Percentiles rank a stretch among this genome's conserved stretches.
phyloP scores from a whole-genome alignment of 306 rosid genomes.

The Senna tora region DNA sequence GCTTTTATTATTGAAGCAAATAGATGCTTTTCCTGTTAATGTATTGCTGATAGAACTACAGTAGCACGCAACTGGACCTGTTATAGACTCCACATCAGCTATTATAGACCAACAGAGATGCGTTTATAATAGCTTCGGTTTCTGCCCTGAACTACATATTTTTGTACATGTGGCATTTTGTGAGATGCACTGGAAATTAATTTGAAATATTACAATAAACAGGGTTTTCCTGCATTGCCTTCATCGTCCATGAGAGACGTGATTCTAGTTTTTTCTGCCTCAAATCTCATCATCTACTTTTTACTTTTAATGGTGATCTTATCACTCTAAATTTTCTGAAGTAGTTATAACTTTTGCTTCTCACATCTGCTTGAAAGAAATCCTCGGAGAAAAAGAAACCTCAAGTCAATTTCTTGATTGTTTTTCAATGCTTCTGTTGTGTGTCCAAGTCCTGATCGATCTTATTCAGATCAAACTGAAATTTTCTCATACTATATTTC shows the following conservation, averaged over 20 bases:
- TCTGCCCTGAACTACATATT: background rate
- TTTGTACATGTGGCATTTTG: background rate
- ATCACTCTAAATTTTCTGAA: background rate
- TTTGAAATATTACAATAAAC: background rate
- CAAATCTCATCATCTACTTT: background rate
- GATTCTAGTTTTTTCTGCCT: too few relatives aligned
- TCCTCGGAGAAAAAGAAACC: background rate
- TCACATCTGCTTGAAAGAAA: background rate
- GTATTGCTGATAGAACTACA: constrained; percentile 10
- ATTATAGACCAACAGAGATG: background rate
- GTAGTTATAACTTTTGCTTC: background rate
- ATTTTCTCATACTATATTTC: background rate
- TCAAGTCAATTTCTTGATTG: background rate
- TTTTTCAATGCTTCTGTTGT: background rate
- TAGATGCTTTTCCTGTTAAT: constrained; percentile 8
- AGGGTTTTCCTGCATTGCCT: background rate
- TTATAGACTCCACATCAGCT: background rate
- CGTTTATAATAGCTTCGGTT: background rate
- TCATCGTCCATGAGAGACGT: background rate
- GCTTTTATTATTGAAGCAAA: constrained; percentile 14
- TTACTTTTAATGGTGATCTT: background rate
- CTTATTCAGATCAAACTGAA: background rate
- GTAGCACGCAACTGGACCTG: background rate
- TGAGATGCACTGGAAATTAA: constrained; percentile 2
- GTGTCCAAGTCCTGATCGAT: background rate